Conservation (phyloP, 768 basidiomycete genomes). For the Hysterangium stoloniferum region DNA sequence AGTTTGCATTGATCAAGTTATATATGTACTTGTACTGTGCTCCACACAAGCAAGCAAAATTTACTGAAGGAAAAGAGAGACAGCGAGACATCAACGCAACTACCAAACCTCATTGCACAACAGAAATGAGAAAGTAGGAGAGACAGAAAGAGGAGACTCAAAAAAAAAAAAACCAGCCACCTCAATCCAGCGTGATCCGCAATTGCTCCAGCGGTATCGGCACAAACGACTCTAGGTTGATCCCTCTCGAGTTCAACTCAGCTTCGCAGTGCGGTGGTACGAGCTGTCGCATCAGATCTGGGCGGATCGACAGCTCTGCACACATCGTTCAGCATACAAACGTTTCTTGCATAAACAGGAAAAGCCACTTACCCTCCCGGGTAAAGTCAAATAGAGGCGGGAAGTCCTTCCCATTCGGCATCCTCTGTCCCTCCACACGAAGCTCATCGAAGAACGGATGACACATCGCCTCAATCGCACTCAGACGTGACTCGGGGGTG, state of each 20-base stretch:
- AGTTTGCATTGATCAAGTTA: not conserved
- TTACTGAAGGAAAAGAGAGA: slow-evolving; percentile 1
- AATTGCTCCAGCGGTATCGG: slow-evolving; percentile 97
- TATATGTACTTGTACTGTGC: slow-evolving; percentile 2
- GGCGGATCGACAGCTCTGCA: slow-evolving; percentile 90
- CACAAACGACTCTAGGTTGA: slow-evolving; percentile 85
- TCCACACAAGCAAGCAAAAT: slow-evolving; percentile 13
- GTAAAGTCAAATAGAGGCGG: slow-evolving; percentile 94
- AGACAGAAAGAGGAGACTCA: slow-evolving; percentile 19
- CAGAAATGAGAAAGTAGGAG: slow-evolving; percentile 1
- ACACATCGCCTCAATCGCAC: slow-evolving; percentile 86
- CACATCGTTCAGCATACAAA: slow-evolving; percentile 7
- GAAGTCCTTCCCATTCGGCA: slow-evolving; percentile 97
- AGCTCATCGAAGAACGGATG: slow-evolving; percentile 98
- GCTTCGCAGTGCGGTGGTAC: slow-evolving; percentile 87
- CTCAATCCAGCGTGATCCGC: slow-evolving; percentile 88
- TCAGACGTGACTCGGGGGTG: slow-evolving; percentile 90
- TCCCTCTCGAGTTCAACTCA: slow-evolving; percentile 78
- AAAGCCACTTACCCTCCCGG: slow-evolving; percentile 68
- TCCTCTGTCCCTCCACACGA: slow-evolving; percentile 78
- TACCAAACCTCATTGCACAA: slow-evolving; percentile 28
- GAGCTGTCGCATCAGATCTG: slow-evolving; percentile 86
- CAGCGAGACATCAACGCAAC: not conserved
- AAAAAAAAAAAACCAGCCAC: slow-evolving; percentile 3
- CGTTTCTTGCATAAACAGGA: not conserved